Evolutionary conservation across 306 rosid genomes (phyloP).

Genomic region (Senna tora): DNA sequence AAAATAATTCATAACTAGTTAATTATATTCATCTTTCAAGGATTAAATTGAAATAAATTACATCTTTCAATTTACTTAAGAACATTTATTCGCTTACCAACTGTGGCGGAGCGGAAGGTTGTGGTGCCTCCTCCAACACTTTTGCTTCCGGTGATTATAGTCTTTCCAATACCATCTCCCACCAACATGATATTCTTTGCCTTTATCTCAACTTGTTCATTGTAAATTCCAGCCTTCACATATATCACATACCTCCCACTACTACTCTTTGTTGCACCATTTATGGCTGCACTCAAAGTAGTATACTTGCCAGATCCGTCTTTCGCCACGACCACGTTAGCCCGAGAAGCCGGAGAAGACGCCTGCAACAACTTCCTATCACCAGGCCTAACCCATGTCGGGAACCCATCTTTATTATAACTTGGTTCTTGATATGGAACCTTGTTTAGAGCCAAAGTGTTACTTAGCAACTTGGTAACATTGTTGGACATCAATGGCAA

Average conservation of each 20-base stretch:
- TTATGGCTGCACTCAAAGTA: slow-evolving; percentile 56
- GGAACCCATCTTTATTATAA: slow-evolving; percentile 49
- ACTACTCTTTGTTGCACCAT: slow-evolving; percentile 44
- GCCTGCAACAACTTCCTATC: slow-evolving; percentile 65
- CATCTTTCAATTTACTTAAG: too few species aligned
- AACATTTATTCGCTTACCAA: slow-evolving; percentile 55
- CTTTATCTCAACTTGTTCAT: slow-evolving; percentile 66
- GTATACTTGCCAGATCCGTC: slow-evolving; percentile 67
- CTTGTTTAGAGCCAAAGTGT: slow-evolving; percentile 62
- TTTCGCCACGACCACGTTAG: slow-evolving; percentile 60
- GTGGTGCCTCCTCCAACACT: slow-evolving; percentile 88
- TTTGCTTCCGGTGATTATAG: slow-evolving; percentile 75
- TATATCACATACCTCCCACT: slow-evolving; percentile 68
- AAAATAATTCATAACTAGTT: too few species aligned
- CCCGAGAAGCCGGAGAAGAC: slow-evolving; percentile 48
- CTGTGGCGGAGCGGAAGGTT: slow-evolving; percentile 78
- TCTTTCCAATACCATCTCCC: slow-evolving; percentile 81
- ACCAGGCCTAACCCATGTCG: slow-evolving; percentile 69
- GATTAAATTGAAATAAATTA: too few species aligned
- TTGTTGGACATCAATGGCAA: slow-evolving; percentile 58
- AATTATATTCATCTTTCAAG: too few species aligned
- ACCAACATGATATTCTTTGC: slow-evolving; percentile 63
- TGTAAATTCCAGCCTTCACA: slow-evolving; percentile 71
- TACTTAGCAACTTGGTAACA: slow-evolving; percentile 62
- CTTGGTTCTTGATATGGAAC: slow-evolving; percentile 32